Evolutionary conservation across 1,284 basidiomycete genomes (phyloP), one percentile per base, ranked within the genome.

Genomic region (Cystobasidium slooffiae): DNA sequence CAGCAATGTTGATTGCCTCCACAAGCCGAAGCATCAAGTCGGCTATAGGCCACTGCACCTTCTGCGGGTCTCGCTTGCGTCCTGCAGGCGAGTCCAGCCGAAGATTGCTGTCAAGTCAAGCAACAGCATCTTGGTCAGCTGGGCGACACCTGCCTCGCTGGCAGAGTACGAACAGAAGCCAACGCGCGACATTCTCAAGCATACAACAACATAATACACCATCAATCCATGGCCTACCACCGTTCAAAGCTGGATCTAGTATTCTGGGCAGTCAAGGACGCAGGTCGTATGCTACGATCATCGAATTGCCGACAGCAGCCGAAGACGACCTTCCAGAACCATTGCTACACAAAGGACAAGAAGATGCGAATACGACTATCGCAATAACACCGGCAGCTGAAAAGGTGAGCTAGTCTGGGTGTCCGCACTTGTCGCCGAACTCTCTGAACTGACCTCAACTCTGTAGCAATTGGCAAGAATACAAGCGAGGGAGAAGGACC

Each of bases 391-490:
- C 61, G 9, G 62, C 70, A 6, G 70, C 70, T n/a, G 70, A 65
- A 46, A 65, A 66, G 70, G 70, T 66, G 14, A 61, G 39, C 22
- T 56, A 8, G 24, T 37, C 46, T 16, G 18, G 46, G 20, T 67
- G 14, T 24, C 6, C 22, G n/a, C 39, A 18, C 5, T 18, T 14
- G 14, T 56, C 52, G 37, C 14, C 31, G 18, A 6, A 24, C 24
- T 53, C 65, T 49, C 14, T 8, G 52, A 14, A 1, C 31, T 22
- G 24, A 55, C 37, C 7, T 9, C 24, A 53, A 73, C 55, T 31
- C 31, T 58, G 8, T 76, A 92, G 91, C 90, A 90, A 89, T 84
- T 93, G 1, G 84, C 85, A 63, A 81, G 83, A 61, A 89, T 93
- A 75, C 84, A 89, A 8, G 77, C 84, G 47, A 84, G 87, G 16